Base-by-base conservation (phyloP, 495 filamentous ascomycete genomes). In the Aspergillus bridgeri region DNA sequence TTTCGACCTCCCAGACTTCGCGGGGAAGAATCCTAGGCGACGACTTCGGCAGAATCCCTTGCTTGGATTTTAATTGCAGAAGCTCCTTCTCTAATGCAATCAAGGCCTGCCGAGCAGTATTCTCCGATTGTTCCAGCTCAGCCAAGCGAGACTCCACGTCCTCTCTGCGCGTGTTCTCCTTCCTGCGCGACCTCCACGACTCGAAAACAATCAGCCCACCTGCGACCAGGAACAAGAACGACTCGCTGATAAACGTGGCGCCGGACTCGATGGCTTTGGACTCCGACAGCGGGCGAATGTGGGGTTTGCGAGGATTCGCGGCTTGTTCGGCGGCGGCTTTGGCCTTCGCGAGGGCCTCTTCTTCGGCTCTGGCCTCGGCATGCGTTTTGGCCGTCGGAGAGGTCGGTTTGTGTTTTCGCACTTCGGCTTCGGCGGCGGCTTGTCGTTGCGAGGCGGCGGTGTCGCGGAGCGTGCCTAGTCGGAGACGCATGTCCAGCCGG, bases 261-360 rank as follows among this genome's bases (percentile, higher is more conserved):
- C 96, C 96, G 6, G 92, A 82, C 67, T 99, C 94, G 24, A 99
- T 96, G 5, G 94, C 94, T 67, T 98, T 97, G 15, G 83, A 82
- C 64, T 99, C 95, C 29, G 90, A 88, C 2, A 99, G 78, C 1
- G 95, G 88, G 53, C 93, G 78, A 23, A 89, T 89, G 25, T 81
- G 79, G 13, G 82, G 79, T 60, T 67, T 67, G 5, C 64, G 74
- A 4, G 55, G 60, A 33, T 77, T 82, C 6, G 69, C 67, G 33
- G 74, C 80, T 48, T 83, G 79, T 33, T 69, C 63, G 6, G 75
- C 76, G 42, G 74, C 79, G 48, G 83, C 79, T 56, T 81, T 81
- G 11, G 73, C 75, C 53, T 78, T 76, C 8, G 68, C 69, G 50
- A 74, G 66, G 3, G 81, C 73, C 45, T 81, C 82, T 25, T 83